Evolutionary conservation across 2,329 filamentous ascomycete species (phyloP).

Genomic region (Trichoderma sp.): DNA sequence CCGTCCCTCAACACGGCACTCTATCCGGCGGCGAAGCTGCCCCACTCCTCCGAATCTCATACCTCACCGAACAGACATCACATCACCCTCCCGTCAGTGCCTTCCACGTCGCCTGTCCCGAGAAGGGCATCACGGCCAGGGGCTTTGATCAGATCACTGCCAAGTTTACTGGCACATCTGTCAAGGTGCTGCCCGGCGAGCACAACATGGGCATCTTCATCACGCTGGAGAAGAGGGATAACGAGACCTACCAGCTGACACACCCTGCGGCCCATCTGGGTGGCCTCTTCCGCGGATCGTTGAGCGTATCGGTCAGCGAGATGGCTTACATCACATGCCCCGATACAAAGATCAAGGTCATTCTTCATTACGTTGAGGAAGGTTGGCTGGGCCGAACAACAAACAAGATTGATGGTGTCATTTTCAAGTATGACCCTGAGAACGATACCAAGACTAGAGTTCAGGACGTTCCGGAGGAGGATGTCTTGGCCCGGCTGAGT

Average conservation of each 20-base stretch:
- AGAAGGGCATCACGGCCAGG: constrained; percentile 82
- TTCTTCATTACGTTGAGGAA: constrained; percentile 91
- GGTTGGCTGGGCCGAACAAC: constrained; percentile 91
- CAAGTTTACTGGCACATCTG: constrained; percentile 94
- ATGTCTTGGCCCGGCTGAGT: constrained; percentile 79
- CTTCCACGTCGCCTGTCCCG: constrained; percentile 90
- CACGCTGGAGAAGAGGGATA: constrained; percentile 74
- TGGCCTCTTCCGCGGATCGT: constrained; percentile 81
- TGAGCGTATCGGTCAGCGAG: constrained; percentile 89
- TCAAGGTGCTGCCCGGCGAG: constrained; percentile 87
- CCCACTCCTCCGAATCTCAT: constrained; percentile 75
- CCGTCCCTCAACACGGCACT: constrained; percentile 54
- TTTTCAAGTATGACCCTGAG: constrained; percentile 87
- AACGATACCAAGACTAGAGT: constrained; percentile 80
- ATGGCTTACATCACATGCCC: constrained; percentile 85
- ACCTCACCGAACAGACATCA: constrained; percentile 95
- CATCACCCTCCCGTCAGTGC: constrained; percentile 97
- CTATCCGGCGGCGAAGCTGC: constrained; percentile 47
- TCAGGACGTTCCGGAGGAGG: constrained; percentile 83
- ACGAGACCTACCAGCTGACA: constrained; percentile 93
- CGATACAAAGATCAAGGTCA: constrained; percentile 88
- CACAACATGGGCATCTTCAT: constrained; percentile 98
- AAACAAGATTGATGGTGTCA: constrained; percentile 86
- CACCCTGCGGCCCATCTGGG: constrained; percentile 93
- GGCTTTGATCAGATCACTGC: constrained; percentile 96